Evolutionary conservation across 768 basidiomycete genomes (phyloP).

Genomic region (Floccularia luteovirens): DNA sequence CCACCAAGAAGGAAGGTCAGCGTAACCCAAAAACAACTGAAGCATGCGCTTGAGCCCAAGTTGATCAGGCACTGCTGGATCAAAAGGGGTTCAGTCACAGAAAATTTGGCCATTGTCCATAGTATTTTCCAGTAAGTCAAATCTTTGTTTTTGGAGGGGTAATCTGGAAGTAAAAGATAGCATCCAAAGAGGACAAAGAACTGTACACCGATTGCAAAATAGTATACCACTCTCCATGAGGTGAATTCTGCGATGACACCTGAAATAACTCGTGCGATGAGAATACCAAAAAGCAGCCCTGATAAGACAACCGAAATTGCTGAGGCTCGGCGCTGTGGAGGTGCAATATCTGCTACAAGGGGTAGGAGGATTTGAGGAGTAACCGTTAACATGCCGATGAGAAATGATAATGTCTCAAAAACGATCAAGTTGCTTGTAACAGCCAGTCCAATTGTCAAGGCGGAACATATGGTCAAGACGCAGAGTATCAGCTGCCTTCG

Average conservation of each 20-base stretch:
- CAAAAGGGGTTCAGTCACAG: slow-evolving; percentile 71
- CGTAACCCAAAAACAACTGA: slow-evolving; percentile 62
- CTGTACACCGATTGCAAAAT: slow-evolving; percentile 70
- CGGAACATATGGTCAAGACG: slow-evolving; percentile 42
- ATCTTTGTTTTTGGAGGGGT: slow-evolving; percentile 64
- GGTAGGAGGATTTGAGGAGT: slow-evolving; percentile 73
- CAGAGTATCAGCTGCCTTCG: slow-evolving; percentile 62
- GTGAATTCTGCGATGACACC: slow-evolving; percentile 70
- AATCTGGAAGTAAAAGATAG: slow-evolving; percentile 73
- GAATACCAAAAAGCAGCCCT: slow-evolving; percentile 62
- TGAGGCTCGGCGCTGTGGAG: slow-evolving; percentile 61
- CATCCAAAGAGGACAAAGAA: slow-evolving; percentile 44
- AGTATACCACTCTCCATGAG: slow-evolving; percentile 72
- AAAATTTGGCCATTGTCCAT: slow-evolving; percentile 70
- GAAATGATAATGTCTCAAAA: slow-evolving; percentile 63
- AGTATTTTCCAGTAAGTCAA: slow-evolving; percentile 64
- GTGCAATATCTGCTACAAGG: slow-evolving; percentile 77
- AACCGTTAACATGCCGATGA: slow-evolving; percentile 67
- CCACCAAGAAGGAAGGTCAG: slow-evolving; percentile 78
- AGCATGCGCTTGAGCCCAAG: slow-evolving; percentile 52
- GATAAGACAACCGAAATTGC: slow-evolving; percentile 72
- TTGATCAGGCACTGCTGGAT: slow-evolving; percentile 62
- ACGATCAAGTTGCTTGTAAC: slow-evolving; percentile 48
- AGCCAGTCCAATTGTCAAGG: slow-evolving; percentile 66
- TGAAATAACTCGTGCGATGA: slow-evolving; percentile 67